Base-by-base conservation (phyloP, 257 asterid genomes). In the Petrea volubilis region DNA sequence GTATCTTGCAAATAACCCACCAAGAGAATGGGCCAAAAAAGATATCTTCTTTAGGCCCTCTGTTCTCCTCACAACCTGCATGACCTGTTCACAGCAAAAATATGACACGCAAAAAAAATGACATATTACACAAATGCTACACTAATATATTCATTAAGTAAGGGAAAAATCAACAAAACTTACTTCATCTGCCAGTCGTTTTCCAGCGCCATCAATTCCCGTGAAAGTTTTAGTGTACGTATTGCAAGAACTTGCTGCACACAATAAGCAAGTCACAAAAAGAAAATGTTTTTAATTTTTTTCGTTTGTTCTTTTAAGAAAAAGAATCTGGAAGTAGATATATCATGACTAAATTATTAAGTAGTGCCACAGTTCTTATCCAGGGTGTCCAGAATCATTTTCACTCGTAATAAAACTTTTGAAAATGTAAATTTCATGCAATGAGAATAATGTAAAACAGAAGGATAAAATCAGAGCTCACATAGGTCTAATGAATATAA, bases 11-110 rank as follows among this genome's bases (percentile, higher is more conserved):
- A 94, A 83, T 79, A 91, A 72, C 50, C 98, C 99, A 74, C 99
- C 98, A 53, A 94, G 99, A 17, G 99, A 94, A 94, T 94, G 99
- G 58, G 97, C 90, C 75, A 94, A 61, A 80, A 94, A 94, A 33
- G 99, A 94, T 61, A 94, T 92, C 90, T 78, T 94, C 75, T 78
- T 91, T 20, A 91, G 85, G 74, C 86, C 72, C 60, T 79, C 84
- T 25, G 82, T 74, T 64, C 76, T 86, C 76, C 79, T 87, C 75
- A 91, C 90, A 61, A 94, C 86, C 74, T 85, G 80, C 77, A 67
- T 76, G 71, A 94, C 95, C 98, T 93, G 86, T 60, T 47, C 40
- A 59, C 62, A n/a, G 43, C 67, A 51, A 50, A 40, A 51, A 41
- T 70, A 25, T 36, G 50, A 9, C 3, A 31, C 18, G 13, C 13